Base-by-base conservation (phyloP, 2,329 filamentous ascomycete species). In the Fusarium dimerum region DNA sequence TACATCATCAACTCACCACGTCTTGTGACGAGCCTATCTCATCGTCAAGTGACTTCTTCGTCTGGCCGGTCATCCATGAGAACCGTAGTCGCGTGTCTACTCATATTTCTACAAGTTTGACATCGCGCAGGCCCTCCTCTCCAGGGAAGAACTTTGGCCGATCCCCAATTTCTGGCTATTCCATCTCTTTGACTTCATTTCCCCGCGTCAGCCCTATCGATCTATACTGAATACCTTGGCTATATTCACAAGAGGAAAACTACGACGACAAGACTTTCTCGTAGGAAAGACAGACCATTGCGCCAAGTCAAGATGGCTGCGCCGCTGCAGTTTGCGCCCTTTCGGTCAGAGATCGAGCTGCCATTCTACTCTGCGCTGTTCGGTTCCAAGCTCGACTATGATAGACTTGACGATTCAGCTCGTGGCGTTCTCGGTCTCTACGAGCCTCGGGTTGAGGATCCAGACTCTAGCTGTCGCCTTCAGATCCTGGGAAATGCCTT, bases 351-450 rank as follows among this genome's bases (percentile, higher is more conserved):
- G 74, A 92, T 97, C 68, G 94, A 99, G 70, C 81, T 97, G 41
- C 90, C 92, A 42, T 99, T 99, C 74, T 99, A 97, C 71, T 88
- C 90, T 43, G 87, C 91, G 6, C 83, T 99, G n/a, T 94, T 95
- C 54, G 85, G 88, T 6, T 89, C 88, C 61, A 99, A 99, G 76
- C 91, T 99, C 69, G 92, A 97, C 71, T 88, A 96, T 81, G 94
- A 97, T 76, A 96, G 92, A 75, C 89, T 99, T 47, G 90, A 97
- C 76, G 93, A 96, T 72, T 96, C 92, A 10, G 89, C 92, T 20
- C 89, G 93, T 42, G 87, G 88, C 54, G 82, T 97, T 3, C 80
- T 96, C 30, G 94, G 94, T 5, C 76, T 96, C 41, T 99, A 99
- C 71, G 91, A 97, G 73, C 85, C 94, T 61, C 88, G 88, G 41